Conservation (phyloP, 139 green algal species). For the Penium margaritaceum region DNA sequence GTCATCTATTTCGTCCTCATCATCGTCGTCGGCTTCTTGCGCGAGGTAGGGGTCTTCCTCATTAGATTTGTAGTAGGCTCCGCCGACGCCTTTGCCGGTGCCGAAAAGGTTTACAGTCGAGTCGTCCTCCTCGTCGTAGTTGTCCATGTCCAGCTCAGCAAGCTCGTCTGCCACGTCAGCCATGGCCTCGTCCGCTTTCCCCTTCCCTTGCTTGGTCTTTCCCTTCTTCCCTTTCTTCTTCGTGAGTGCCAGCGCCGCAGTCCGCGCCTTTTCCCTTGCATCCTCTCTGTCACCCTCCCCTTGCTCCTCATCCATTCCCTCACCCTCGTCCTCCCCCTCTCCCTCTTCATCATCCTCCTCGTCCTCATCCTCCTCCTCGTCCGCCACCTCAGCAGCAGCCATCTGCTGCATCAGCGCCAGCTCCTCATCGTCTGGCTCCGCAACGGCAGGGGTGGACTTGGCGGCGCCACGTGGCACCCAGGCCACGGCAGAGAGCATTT, state of each 20-base stretch:
- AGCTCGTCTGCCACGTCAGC: conserved; percentile 58
- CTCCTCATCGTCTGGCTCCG: too few relatives aligned
- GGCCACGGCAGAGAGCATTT: too few relatives aligned
- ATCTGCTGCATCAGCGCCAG: too few relatives aligned
- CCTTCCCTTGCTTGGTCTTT: too few relatives aligned
- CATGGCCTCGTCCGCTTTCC: conserved; percentile 37
- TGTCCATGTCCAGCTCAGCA: conserved; percentile 89
- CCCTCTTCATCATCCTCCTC: conserved; percentile 39
- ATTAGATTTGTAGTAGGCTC: conserved; percentile 36
- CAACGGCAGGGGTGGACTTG: too few relatives aligned
- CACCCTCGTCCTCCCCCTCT: conserved; percentile 35
- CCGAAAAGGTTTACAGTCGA: conserved; percentile 38
- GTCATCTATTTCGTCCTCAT: conserved; percentile 66
- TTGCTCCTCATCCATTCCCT: conserved; percentile 36
- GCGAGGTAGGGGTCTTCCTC: conserved; percentile 68
- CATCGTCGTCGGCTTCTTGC: conserved; percentile 51
- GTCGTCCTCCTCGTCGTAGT: conserved; percentile 76
- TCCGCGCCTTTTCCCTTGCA: conserved; percentile 9
- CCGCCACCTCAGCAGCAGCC: conserved; percentile 3
- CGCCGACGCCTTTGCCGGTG: conserved; percentile 38
- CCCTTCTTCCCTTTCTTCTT: conserved; percentile 11
- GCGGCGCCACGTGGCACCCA: too few relatives aligned
- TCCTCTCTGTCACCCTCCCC: conserved; percentile 16
- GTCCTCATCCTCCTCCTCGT: conserved; percentile 40
- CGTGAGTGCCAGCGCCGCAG: conserved; percentile 26